Conservation (phyloP, 2,329 filamentous ascomycete species). For the Calonectria hawksworthii region DNA sequence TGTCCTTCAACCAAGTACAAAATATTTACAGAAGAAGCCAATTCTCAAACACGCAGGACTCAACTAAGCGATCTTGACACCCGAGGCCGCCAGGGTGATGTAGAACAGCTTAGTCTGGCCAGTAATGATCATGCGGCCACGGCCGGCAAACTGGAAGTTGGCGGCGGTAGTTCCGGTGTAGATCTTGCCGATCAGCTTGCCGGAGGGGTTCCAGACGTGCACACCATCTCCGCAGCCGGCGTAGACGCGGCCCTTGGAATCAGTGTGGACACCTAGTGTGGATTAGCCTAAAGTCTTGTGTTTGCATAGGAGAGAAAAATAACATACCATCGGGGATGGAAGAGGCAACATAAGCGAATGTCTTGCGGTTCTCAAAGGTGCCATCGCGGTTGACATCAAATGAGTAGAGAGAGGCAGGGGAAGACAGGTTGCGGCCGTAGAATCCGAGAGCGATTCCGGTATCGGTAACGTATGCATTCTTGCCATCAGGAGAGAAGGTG, state of each 20-base stretch:
- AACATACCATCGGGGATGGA: slow-evolving; percentile 70
- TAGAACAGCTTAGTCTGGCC: slow-evolving; percentile 54
- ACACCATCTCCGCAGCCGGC: slow-evolving; percentile 63
- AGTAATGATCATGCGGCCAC: slow-evolving; percentile 53
- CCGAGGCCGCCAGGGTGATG: slow-evolving; percentile 42
- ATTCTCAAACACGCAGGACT: background rate
- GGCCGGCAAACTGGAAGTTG: slow-evolving; percentile 61
- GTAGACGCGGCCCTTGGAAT: slow-evolving; percentile 69
- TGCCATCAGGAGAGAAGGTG: slow-evolving; percentile 68
- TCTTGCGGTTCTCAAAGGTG: slow-evolving; percentile 61
- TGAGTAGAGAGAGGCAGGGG: slow-evolving; percentile 57
- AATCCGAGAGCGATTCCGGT: slow-evolving; percentile 61
- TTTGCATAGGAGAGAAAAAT: background rate
- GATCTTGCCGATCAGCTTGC: slow-evolving; percentile 69
- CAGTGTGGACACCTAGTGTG: slow-evolving; percentile 65
- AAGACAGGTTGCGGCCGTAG: slow-evolving; percentile 57
- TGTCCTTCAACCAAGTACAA: background rate
- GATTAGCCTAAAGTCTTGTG: background rate
- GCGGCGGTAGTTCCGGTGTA: slow-evolving; percentile 60
- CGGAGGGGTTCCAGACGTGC: slow-evolving; percentile 61
- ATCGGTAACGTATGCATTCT: slow-evolving; percentile 68
- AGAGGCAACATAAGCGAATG: slow-evolving; percentile 68
- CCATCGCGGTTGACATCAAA: slow-evolving; percentile 61
- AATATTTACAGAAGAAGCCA: background rate
- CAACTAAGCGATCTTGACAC: slow-evolving; percentile 25